Evolutionary conservation across 352 stramenopile species (phyloP).

Genomic region (Globisporangium cystogenes): DNA sequence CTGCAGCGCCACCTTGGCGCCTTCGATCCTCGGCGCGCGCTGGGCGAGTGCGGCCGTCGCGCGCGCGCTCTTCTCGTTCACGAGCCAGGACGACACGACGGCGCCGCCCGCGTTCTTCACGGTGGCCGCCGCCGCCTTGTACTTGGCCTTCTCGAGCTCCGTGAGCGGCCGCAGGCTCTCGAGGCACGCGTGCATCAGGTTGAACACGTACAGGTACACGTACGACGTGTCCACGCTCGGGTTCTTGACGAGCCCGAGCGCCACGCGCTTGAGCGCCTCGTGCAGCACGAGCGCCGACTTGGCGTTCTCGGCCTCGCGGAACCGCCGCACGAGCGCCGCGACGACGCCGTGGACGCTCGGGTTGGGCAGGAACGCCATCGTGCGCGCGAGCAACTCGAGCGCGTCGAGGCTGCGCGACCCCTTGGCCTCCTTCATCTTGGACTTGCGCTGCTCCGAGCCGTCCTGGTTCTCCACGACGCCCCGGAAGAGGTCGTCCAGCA

Average conservation of each 20-base stretch:
- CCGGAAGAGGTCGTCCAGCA: slow-evolving; percentile 81
- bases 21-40: slow-evolving; percentile 47
- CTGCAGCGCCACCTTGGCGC: slow-evolving; percentile 53
- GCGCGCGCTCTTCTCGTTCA: slow-evolving; percentile 72
- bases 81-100: slow-evolving; percentile 63
- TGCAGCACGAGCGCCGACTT: slow-evolving; percentile 54
- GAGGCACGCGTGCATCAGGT: slow-evolving; percentile 72
- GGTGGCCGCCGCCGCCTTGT: slow-evolving; percentile 20
- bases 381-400: slow-evolving; percentile 73
- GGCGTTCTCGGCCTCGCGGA: slow-evolving; percentile 54
- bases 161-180: slow-evolving; percentile 59
- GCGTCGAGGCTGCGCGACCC: slow-evolving; percentile 66
- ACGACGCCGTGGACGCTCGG: slow-evolving; percentile 74
- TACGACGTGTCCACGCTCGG: slow-evolving; percentile 79
- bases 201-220: slow-evolving; percentile 82
- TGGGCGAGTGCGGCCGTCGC: slow-evolving; percentile 55
- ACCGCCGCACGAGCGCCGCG: slow-evolving; percentile 65
- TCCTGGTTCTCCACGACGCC: slow-evolving; percentile 51
- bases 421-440: slow-evolving; percentile 87
- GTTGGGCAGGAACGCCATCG: slow-evolving; percentile 84
- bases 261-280: slow-evolving; percentile 75
- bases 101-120: slow-evolving; percentile 9
- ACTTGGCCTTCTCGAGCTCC: slow-evolving; percentile 64
- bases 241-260: slow-evolving; percentile 80
- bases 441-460: slow-evolving; percentile 54